A percentile compares a stretch with the other conserved stretches of the same genome.
Conservation (phyloP, 2,329 filamentous ascomycete species). For the Amesomyces nigricolor region DNA sequence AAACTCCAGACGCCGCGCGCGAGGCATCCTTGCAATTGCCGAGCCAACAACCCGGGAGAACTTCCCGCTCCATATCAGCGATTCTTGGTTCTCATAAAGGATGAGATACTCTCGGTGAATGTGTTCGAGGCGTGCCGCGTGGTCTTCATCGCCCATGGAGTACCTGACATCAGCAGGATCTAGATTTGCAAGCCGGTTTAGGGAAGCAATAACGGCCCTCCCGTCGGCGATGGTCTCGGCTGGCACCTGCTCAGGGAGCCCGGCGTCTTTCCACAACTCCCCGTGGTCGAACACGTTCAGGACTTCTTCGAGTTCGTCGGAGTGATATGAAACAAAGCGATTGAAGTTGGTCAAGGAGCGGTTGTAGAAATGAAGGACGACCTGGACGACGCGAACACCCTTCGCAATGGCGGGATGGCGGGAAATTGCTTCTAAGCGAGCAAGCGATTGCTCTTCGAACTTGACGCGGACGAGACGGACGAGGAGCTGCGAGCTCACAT, state of each 20-base stretch:
- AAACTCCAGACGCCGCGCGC: not conserved
- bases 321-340: conserved; percentile 3
- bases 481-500: conserved; percentile 8
- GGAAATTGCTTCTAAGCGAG: conserved; percentile 11
- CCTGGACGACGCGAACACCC: conserved; percentile 8
- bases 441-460: conserved; percentile 5
- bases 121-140: not conserved
- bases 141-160: not conserved
- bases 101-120: not conserved
- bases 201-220: not conserved
- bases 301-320: not conserved
- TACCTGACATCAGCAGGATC: not conserved
- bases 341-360: not conserved
- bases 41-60: not conserved
- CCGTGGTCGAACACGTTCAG: not conserved
- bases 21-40: conserved; percentile 11
- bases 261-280: no score
- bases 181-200: not conserved
- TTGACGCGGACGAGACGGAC: conserved; percentile 3
- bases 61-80: not conserved
- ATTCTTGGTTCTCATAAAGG: conserved; percentile 6
- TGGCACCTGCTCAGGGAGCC: not conserved
- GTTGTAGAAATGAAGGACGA: conserved; percentile 12
- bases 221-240: not conserved
- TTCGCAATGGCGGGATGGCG: conserved; percentile 15